Evolutionary conservation across 2,329 filamentous ascomycete genomes (phyloP), one percentile per base, ranked within the genome.

Genomic region (Periconia digitata): DNA sequence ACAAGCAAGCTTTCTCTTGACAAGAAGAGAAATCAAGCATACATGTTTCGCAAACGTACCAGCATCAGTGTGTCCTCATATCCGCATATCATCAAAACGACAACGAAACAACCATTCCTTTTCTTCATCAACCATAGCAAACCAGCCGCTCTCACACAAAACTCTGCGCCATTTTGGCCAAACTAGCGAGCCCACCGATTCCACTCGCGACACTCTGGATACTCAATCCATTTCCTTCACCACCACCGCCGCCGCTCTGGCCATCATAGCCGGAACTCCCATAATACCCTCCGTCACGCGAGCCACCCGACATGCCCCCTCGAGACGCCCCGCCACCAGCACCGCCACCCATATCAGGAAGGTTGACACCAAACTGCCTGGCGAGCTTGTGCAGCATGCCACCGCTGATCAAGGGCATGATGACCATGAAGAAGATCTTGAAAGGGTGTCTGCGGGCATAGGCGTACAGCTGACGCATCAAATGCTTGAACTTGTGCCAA

Each of bases 371-470:
- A 70, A 96, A 88, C 66, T 85, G 84, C 32, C 83, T 82, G 39
- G 96, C 80, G 38, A 96, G 76, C 40, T 87, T 89, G 8, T 85
- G 85, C 57, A 96, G 74, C 22, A 89, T 87, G 24, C 92, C 92
- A 43, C 90, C 90, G 1, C 87, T 91, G 62, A 96, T 76, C 49
- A 97, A 79, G 8, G 92, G 92, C 81, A 96, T 84, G 62, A 96
- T 81, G 54, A 96, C 86, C 53, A 91, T 82, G 76, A 96, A 88
- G 76, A 96, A 89, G 40, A 95, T 89, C 74, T 95, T 95, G 66
- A 90, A 75, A 0, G 92, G 92, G 74, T 96, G 87, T 32, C 84
- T 81, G 67, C 89, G 87, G 62, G 89, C 87, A 74, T 92, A 95
- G 69, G 86, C 83, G 69, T 87, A 79, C 8, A 96, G 84, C 67